Evolutionary conservation across 805 yeast genomes (phyloP).

Genomic region (Yarrowia divulgata): DNA sequence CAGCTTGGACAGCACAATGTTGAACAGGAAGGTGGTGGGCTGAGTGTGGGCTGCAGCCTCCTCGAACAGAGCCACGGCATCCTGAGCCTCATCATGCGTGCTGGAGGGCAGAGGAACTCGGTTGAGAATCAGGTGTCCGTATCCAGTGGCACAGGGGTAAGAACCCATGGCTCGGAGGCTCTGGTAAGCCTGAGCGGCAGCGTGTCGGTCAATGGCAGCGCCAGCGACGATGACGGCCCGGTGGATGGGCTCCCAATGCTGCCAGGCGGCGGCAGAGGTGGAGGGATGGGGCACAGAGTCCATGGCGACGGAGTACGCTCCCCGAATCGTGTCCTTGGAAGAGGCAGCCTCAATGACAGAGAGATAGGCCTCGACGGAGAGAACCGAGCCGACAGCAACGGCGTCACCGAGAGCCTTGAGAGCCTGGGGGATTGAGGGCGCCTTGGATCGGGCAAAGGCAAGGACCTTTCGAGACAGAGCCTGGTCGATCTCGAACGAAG

Average conservation of each 20-base stretch:
- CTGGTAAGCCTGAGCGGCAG: conserved; percentile 44
- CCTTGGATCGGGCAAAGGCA: conserved; percentile 23
- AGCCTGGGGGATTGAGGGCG: conserved; percentile 21
- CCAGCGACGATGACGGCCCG: conserved; percentile 46
- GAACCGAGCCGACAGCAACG: neutral
- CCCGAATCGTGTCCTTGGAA: conserved; percentile 23
- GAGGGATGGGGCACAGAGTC: conserved; percentile 43
- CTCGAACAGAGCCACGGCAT: conserved; percentile 48
- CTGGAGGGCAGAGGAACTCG: neutral
- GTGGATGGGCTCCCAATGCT: conserved; percentile 47
- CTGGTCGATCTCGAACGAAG: conserved; percentile 4
- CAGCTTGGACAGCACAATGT: conserved; percentile 50
- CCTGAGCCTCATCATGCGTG: conserved; percentile 49
- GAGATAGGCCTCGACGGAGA: conserved; percentile 11
- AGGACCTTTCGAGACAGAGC: conserved; percentile 15
- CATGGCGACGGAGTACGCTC: conserved; percentile 26
- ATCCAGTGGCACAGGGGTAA: conserved; percentile 50
- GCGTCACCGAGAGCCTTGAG: conserved; percentile 8
- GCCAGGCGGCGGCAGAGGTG: conserved; percentile 42
- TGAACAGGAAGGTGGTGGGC: conserved; percentile 51
- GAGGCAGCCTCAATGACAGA: conserved; percentile 22
- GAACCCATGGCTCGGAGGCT: conserved; percentile 47
- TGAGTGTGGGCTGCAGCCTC: conserved; percentile 47
- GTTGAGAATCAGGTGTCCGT: conserved; percentile 48
- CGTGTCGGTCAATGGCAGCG: conserved; percentile 43